Evolutionary conservation across 2,329 filamentous ascomycete genomes (phyloP), one percentile per base, ranked within the genome.

Genomic region (Cordyceps fumosorosea): DNA sequence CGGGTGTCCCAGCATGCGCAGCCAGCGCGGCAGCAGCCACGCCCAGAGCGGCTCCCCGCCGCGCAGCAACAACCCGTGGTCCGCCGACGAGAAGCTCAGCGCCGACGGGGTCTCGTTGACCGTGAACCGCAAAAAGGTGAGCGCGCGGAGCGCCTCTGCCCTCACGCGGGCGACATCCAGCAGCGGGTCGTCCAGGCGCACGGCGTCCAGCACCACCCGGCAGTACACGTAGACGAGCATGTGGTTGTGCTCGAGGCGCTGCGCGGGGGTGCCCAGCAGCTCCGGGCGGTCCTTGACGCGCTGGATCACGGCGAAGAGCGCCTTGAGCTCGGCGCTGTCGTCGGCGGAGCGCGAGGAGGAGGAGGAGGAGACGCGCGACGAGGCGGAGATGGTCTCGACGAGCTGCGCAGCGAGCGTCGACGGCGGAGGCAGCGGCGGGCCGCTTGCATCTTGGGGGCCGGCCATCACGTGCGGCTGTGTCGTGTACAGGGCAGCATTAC

Each of bases 331-430:
- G 67, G 87, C 85, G 63, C 85, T 87, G 68, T 89, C 86, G 68
- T 88, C 83, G 12, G 34, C 34, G 58, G 83, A 83, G 68, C 84
- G 82, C 59, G 83, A 37, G 34, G 34, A 37, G 11, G 34, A 10
- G 34, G 34, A 10, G 10, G 34, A 10, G 11, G 34, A 37, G 11
- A 84, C 65, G 81, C 81, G 56, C 12, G 84, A 84, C 24, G 88
- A 83, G 50, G 89, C 54, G 10, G 60, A 85, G 65, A 92, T 86
- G 72, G 90, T 91, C 71, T 90, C 88, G 66, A 95, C 91, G 62
- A 97, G 86, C 74, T 96, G 90, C 14, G 91, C 91, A 58, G 93
- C 91, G 69, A 96, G 82, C 11, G 92, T 96, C 18, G 93, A 96
- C 14, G 91, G 89, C 45, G 86, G 85, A 52, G 79, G 77, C 34